Base-by-base conservation (phyloP, 2,329 filamentous ascomycete genomes). In the Myriosclerotinia scirpicola region DNA sequence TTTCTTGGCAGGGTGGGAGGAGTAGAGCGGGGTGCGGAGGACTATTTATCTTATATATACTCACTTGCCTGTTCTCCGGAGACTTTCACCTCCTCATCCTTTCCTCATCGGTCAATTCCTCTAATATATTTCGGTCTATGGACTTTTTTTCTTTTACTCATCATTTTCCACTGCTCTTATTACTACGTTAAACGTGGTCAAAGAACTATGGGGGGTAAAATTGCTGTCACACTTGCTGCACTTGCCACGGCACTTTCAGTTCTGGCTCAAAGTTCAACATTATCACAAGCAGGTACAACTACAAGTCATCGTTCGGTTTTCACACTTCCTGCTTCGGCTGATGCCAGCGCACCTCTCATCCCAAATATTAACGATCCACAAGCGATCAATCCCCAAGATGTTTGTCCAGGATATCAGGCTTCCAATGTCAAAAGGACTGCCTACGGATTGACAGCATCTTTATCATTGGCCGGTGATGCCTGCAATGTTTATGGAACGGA, bases 401-500 rank as follows among this genome's bases (percentile, higher is more conserved):
- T 73, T 14, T 92, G 90, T 73, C 88, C 88, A 0, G 90, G 90
- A 17, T 93, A 92, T 78, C 81, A 75, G 38, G 89, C 88, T 2
- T 84, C 82, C 22, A 86, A 89, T 74, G 81, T 91, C 17, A 76
- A 80, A 62, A 77, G 81, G 61, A 84, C 80, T 0, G 74, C 77
- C 46, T 80, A 79, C 60, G 85, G 85, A 11, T 79, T 95, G 64
- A 90, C 85, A 0, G 92, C 91, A 1, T 83, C 90, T 70, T 81
- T 96, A 58, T 82, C 78, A 3, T 83, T 96, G 14, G 89, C 89
- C 9, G 91, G 91, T 0, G 73, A 81, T 12, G 81, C 88, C 7
- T 95, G 92, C 80, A 90, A 94, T 76, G 84, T 87, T 30, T 96
- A 94, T 70, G 92, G 92, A 0, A 89, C 83, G 9, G 92, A 96